These are phyloP conservation scores for Globisporangium parvum DNA, from an alignment of 352 stramenopile species.

Conservation along the genomic window DNA sequence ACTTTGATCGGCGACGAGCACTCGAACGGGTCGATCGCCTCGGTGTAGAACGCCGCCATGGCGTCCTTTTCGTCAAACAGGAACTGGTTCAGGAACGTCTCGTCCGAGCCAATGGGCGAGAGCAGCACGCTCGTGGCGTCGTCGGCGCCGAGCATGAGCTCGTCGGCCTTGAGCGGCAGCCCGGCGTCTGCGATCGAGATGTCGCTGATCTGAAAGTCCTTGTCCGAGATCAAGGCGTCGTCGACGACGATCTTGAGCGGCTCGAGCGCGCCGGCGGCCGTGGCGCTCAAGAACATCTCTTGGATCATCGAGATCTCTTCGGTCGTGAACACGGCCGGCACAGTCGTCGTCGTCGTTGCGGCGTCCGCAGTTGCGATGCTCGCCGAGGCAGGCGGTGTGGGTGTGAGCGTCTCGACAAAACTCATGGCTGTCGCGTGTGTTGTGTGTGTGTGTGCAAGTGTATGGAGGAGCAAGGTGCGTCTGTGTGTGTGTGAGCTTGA, in stretches of 20 bases:
- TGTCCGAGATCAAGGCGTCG: conserved; percentile 14
- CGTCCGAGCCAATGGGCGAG: conserved; percentile 46
- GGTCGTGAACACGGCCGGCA: conserved; percentile 23
- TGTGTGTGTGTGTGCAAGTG: too few relatives aligned
- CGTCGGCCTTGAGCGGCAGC: conserved; percentile 11
- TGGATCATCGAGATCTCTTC: conserved; percentile 58
- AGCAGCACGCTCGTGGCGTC: conserved; percentile 53
- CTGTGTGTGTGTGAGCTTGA: conserved; percentile 1
- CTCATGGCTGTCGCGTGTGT: conserved; percentile 7
- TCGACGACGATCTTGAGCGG: conserved; percentile 10
- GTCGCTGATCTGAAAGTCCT: conserved; percentile 36
- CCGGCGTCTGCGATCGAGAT: conserved; percentile 28
- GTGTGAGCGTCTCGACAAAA: conserved; percentile 2
- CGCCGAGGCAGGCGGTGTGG: too few relatives aligned
- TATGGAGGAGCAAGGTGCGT: neutral
- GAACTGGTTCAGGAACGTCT: conserved; percentile 34
- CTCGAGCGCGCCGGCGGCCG: conserved; percentile 3
- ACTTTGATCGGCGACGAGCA: conserved; percentile 12
- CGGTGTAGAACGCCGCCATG: conserved; percentile 54
- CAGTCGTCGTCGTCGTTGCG: too few relatives aligned
- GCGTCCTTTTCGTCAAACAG: conserved; percentile 52
- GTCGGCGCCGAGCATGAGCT: conserved; percentile 19
- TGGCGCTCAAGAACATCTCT: conserved; percentile 30
- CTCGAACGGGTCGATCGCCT: conserved; percentile 57
- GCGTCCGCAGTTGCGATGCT: too few relatives aligned